Conservation (phyloP, 2,329 filamentous ascomycete species). For the Nemania sp. region DNA sequence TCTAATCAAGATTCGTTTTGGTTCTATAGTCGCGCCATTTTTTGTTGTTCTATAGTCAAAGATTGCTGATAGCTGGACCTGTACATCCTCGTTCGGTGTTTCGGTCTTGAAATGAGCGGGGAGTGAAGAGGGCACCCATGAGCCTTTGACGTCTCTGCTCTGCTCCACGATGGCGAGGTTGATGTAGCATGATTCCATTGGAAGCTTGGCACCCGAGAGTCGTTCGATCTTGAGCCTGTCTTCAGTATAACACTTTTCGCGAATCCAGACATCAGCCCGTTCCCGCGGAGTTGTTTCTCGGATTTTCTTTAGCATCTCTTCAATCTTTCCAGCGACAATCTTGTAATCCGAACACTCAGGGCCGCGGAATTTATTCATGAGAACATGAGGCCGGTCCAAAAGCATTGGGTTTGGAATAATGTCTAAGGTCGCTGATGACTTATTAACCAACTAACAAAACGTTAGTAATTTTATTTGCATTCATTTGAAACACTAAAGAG, state of each 20-base stretch:
- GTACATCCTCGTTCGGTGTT: neutral
- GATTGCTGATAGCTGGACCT: neutral
- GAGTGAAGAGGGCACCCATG: neutral
- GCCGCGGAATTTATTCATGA: conserved; percentile 3
- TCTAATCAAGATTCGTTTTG: conserved; percentile 8
- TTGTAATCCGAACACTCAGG: neutral
- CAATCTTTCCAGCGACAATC: neutral
- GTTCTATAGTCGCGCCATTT: neutral
- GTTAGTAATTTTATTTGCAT: neutral
- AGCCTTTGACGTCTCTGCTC: neutral
- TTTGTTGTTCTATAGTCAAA: neutral
- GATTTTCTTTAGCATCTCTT: neutral
- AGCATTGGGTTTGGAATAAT: neutral
- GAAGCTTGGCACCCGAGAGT: neutral
- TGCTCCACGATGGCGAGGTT: neutral
- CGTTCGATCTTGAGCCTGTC: neutral
- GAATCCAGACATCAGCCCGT: neutral
- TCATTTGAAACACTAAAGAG: too few species aligned
- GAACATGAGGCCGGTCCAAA: neutral
- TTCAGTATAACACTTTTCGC: neutral
- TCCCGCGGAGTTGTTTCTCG: neutral
- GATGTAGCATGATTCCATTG: neutral
- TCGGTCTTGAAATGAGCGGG: neutral
- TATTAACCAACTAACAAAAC: neutral
- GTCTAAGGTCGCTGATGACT: neutral